Base-by-base conservation (phyloP, 163 green algal species). In the Volvox carteri region DNA sequence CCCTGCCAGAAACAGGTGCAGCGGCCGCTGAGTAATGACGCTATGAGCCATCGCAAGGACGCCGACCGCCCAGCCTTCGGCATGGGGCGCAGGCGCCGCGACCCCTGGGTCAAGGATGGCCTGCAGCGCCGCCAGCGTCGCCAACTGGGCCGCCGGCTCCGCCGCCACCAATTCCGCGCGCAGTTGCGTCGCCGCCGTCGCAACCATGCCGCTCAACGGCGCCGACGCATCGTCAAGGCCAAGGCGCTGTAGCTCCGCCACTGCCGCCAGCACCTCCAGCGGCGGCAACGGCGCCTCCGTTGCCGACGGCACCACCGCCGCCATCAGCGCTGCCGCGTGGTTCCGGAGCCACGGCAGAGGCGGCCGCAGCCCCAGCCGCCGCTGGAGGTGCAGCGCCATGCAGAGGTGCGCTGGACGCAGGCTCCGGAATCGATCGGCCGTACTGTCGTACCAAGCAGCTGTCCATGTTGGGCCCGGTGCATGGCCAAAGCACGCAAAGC, bases 161-260 rank as follows among this genome's bases (percentile, higher is more conserved):
- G 79, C 79, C n/a, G 44, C 62, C 60, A 33, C 5, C 79, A 86
- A 18, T 44, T 86, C 42, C 18, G 21, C 21, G 5, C 67, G 60
- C 62, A 86, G 79, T 23, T 25, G 16, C 42, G 62, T 37, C 44
- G 79, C 18, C 21, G 79, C 79, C 16, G 62, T 19, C 30, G 79
- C 79, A 4, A 78, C 79, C 6, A 86, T 16, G 30, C 6, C 33
- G 62, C 79, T 86, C 6, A 86, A 30, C 3, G 35, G 0, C 65
- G 35, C 41, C 33, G 81, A 14, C 41, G 25, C 62, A 8, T 78
- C 62, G 5, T 70, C 25, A 23, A 65, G 48, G 9, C 80, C 81
- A 0, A 87, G 67, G 19, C 81, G 65, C 81, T 87, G 81, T 30
- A 87, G 81, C 65, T 87, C 81, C 81, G 81, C 65, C 46, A 48